These are phyloP conservation scores for Phialocephala sp. DNA, from an alignment of 2,329 filamentous ascomycete species.

Conservation along the genomic window DNA sequence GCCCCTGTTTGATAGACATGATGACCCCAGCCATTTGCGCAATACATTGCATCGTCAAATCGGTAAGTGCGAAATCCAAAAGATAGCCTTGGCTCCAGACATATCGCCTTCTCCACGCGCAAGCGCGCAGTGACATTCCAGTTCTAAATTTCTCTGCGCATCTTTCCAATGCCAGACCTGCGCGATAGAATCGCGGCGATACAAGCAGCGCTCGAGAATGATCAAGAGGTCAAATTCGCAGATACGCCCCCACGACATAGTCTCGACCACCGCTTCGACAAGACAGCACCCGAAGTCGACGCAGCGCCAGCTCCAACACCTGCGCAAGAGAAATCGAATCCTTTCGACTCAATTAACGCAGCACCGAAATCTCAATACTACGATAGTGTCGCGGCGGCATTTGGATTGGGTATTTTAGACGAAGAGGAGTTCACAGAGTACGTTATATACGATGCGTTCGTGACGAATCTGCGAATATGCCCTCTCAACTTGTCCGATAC, in stretches of 20 bases:
- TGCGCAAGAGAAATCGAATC: conserved; percentile 30
- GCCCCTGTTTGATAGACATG: conserved; percentile 9
- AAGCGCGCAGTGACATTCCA: conserved; percentile 7
- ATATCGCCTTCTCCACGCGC: neutral
- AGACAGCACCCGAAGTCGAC: conserved; percentile 31
- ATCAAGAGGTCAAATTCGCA: conserved; percentile 28
- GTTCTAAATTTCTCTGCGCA: neutral
- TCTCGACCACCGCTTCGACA: conserved; percentile 37
- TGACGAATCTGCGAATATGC: conserved; percentile 36
- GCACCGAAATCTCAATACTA: conserved; percentile 22
- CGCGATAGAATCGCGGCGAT: conserved; percentile 32
- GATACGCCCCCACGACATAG: conserved; percentile 30
- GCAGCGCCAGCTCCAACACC: conserved; percentile 32
- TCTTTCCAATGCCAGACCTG: conserved; percentile 30
- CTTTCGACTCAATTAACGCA: conserved; percentile 21
- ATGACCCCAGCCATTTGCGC: conserved; percentile 1
- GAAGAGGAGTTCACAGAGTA: conserved; percentile 33
- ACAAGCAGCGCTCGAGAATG: conserved; percentile 27
- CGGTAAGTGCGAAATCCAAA: conserved; percentile 5
- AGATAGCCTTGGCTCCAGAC: neutral
- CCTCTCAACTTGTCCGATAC: conserved; percentile 30
- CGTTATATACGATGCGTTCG: conserved; percentile 34
- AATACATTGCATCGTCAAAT: neutral
- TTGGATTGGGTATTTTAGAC: conserved; percentile 31
- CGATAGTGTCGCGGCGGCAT: conserved; percentile 32